Evolutionary conservation across 768 basidiomycete genomes (phyloP).

Genomic region (Hydnomerulius pinastri): DNA sequence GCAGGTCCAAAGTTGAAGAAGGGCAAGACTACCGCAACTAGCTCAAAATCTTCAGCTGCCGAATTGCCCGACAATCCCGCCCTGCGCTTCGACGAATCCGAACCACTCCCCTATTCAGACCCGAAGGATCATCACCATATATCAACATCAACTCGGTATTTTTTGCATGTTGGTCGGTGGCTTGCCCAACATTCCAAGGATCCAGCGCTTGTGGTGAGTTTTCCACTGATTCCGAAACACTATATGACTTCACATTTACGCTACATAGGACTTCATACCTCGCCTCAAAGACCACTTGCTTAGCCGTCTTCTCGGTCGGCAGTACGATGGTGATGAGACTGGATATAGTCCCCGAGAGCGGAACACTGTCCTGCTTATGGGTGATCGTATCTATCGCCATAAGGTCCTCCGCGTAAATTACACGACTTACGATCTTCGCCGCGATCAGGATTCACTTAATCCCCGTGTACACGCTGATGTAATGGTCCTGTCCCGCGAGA

Average conservation of each 20-base stretch:
- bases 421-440: constrained; percentile 29
- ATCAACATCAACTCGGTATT: background rate
- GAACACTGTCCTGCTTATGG: constrained; percentile 16
- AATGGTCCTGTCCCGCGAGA: constrained; percentile 34
- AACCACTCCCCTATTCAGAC: constrained; percentile 4
- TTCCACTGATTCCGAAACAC: no score
- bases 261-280: constrained; percentile 16
- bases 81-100: constrained; percentile 6
- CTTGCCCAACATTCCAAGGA: constrained; percentile 5
- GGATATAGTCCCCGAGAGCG: constrained; percentile 21
- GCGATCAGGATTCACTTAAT: constrained; percentile 42
- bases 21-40: background rate
- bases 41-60: background rate
- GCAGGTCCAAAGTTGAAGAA: background rate
- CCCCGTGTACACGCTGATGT: constrained; percentile 36
- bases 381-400: constrained; percentile 27
- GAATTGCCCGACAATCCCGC: constrained; percentile 1
- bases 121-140: constrained; percentile 22
- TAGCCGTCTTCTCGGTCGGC: constrained; percentile 4
- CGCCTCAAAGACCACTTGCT: constrained; percentile 23
- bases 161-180: constrained; percentile 7
- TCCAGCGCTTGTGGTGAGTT: constrained; percentile 7
- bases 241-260: constrained; percentile 3
- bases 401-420: constrained; percentile 30
- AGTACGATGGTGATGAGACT: constrained; percentile 29